Base-by-base conservation (phyloP, 768 basidiomycete species). In the Tephrocybe sp. region DNA sequence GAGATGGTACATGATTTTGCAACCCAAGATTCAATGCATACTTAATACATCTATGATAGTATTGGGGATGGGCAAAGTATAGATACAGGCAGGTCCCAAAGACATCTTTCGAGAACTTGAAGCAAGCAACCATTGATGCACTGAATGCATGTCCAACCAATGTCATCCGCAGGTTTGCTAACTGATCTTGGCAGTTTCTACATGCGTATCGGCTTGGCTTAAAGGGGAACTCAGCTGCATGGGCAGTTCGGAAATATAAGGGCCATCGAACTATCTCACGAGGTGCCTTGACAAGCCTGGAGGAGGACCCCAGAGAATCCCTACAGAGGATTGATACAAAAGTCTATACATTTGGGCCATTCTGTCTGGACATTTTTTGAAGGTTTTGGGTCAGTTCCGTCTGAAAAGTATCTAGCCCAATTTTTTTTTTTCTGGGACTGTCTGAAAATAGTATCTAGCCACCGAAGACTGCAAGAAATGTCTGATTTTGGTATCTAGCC, bases 21-120 rank as follows among this genome's bases (percentile, higher is more conserved):
- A 32, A 3, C 11, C 21, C 12, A 13, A 39, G 13, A 9, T 42
- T 16, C 11, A 15, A 26, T 35, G 0, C 21, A 8, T 3, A 9
- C 27, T 24, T 18, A 5, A 6, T n/a, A 37, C 25, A 28, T n/a
- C 21, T 18, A 9, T 30, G 4, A 3, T 4, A 62, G 58, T 64
- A 68, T 31, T 69, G 67, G 64, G 64, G 66, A 4, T 70, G 64
- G 67, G 57, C 51, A 21, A 71, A 71, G 47, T 69, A 67, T 37
- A 47, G 57, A 0, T 70, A 70, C 45, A 43, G 61, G 8, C 46
- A 69, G 47, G 52, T 60, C 0, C 25, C 40, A 28, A 67, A 66
- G 39, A 44, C 31, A 22, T 55, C 44, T 11, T 70, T 69, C 45
- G 54, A 51, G 15, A 48, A 51, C 1, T 58, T 64, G 18, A 69